Conservation (phyloP, 2,329 filamentous ascomycete species). For the Botryotinia globosa region DNA sequence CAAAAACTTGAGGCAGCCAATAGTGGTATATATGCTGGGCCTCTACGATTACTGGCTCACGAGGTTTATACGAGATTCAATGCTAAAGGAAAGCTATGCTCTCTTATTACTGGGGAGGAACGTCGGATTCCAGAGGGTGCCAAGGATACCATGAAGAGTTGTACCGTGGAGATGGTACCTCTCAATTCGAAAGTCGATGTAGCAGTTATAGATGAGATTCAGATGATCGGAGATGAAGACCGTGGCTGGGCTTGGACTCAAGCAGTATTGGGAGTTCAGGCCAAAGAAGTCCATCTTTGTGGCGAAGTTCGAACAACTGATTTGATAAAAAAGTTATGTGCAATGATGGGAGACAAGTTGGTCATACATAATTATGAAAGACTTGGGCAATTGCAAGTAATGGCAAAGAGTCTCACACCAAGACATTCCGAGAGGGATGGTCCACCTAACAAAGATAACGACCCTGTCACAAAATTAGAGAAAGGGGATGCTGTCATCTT, state of each 20-base stretch:
- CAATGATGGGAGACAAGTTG: constrained; percentile 76
- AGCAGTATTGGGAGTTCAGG: constrained; percentile 81
- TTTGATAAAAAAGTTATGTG: constrained; percentile 73
- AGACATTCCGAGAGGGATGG: neutral
- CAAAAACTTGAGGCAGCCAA: constrained; percentile 75
- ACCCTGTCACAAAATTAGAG: constrained; percentile 35
- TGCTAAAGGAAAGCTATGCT: constrained; percentile 72
- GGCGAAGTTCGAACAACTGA: constrained; percentile 82
- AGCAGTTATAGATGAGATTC: constrained; percentile 96
- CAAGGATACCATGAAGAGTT: constrained; percentile 66
- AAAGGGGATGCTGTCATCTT: constrained; percentile 91
- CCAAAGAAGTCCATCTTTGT: constrained; percentile 87
- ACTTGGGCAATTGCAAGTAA: constrained; percentile 71
- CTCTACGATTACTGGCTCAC: constrained; percentile 82
- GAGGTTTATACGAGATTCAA: constrained; percentile 90
- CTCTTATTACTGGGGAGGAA: constrained; percentile 89
- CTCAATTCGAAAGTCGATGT: constrained; percentile 60
- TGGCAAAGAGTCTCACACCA: constrained; percentile 48
- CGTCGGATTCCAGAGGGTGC: constrained; percentile 63
- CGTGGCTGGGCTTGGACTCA: constrained; percentile 95
- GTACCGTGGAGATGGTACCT: constrained; percentile 89
- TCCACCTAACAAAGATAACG: constrained; percentile 43
- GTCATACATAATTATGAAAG: constrained; percentile 80
- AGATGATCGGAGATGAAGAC: constrained; percentile 82
- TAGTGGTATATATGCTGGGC: constrained; percentile 84